Percentiles rank a stretch among this genome's conserved stretches.
Evolutionary conservation across 805 yeast species (phyloP).

Genomic region (Wickerhamiella nectarea): DNA sequence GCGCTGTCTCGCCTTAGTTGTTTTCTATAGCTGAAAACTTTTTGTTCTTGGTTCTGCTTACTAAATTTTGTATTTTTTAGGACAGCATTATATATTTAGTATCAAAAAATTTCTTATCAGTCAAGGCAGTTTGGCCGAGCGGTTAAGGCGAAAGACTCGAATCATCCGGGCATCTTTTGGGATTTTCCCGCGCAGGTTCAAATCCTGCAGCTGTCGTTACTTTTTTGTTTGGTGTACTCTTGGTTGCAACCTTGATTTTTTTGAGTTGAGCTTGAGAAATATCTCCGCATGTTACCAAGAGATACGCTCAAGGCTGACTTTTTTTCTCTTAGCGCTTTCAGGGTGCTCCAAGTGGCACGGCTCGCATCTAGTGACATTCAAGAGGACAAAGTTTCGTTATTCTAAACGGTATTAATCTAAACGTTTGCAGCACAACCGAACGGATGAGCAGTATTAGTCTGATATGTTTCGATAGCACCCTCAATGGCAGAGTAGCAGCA

Average conservation of each 20-base stretch:
- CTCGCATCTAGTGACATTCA: no score
- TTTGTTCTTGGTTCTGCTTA: no score
- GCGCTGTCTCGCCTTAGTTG: no score
- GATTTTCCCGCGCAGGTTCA: slow-evolving; percentile 11
- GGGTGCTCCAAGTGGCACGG: no score
- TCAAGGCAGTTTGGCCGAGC: slow-evolving; percentile 10
- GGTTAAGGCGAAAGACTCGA: slow-evolving; percentile 10
- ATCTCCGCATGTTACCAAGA: no score
- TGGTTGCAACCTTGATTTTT: not conserved
- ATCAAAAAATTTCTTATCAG: not conserved
- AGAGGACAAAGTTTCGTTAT: no score
- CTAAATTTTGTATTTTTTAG: no score
- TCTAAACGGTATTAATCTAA: no score
- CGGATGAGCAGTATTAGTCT: not conserved
- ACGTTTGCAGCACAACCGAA: not conserved
- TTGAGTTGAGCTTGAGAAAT: not conserved
- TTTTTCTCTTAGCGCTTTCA: no score
- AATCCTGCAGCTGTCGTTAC: slow-evolving; percentile 9
- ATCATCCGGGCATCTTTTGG: slow-evolving; percentile 9
- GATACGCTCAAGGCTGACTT: no score
- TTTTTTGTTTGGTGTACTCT: slow-evolving; percentile 1
- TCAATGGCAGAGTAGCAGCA: slow-evolving; percentile 22
- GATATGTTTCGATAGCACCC: slow-evolving; percentile 12
- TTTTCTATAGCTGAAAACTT: no score
- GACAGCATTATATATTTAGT: no score